Conservation (phyloP, 371 early-diverging fungal genomes). For the Dentiscutata heterogama region DNA sequence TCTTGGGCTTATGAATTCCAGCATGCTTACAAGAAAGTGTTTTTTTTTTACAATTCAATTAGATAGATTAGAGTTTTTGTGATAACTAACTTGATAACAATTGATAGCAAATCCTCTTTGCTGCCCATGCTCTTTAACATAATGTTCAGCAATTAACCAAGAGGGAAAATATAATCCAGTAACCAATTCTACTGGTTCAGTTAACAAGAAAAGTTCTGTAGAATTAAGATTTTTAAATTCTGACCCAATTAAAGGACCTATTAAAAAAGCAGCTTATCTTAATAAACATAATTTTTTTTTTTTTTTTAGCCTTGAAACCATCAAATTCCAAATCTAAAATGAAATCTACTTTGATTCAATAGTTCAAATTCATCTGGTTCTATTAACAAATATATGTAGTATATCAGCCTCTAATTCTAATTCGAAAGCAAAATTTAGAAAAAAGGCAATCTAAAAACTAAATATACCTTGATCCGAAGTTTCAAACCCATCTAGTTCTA, state of each 20-base stretch:
- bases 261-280: no score
- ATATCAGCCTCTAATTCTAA: no score
- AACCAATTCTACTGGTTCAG: neutral
- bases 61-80: neutral
- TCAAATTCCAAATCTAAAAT: no score
- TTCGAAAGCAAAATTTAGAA: no score
- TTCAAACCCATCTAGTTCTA: no score
- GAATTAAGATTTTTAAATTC: neutral
- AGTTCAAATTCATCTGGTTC: no score
- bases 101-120: neutral
- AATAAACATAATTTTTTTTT: no score
- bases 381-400: no score
- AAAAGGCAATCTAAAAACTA: no score
- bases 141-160: conserved; percentile 11
- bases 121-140: neutral
- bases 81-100: neutral
- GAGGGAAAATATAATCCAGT: neutral
- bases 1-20: neutral
- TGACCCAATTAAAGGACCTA: neutral
- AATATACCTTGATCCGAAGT: no score
- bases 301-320: no score
- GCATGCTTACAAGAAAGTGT: neutral
- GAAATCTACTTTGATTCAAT: no score
- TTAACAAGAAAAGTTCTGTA: neutral
- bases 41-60: neutral